A percentile compares a stretch with the other conserved stretches of the same genome.
These are phyloP conservation scores for Curvularia hawaiiensis DNA, from an alignment of 2,329 filamentous ascomycete genomes.

Conservation along the genomic window DNA sequence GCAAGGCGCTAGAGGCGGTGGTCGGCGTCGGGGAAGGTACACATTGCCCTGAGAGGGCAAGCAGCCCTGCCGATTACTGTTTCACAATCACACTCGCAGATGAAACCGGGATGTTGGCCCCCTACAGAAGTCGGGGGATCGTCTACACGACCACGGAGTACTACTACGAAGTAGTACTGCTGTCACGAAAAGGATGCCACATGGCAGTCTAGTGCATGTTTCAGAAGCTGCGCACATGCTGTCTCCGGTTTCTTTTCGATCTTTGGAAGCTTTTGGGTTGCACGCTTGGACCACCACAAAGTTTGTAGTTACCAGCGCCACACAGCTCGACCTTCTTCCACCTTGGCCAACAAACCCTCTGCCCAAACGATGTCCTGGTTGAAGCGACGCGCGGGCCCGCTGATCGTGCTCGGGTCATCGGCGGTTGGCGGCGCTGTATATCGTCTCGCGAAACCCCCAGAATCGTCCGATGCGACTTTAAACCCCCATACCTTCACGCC, in stretches of 20 bases:
- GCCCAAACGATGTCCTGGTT: slow-evolving; percentile 35
- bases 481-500: slow-evolving; percentile 67
- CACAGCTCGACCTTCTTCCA: not conserved
- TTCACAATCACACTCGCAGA: slow-evolving; percentile 2
- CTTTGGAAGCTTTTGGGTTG: slow-evolving; percentile 1
- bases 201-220: not conserved
- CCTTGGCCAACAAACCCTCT: not conserved
- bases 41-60: slow-evolving; percentile 9
- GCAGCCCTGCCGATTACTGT: slow-evolving; percentile 5
- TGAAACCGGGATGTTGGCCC: slow-evolving; percentile 10
- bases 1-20: slow-evolving; percentile 13
- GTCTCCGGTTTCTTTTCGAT: not conserved
- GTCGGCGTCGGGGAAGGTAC: slow-evolving; percentile 5
- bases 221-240: not conserved
- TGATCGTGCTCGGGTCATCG: slow-evolving; percentile 42
- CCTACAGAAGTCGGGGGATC: slow-evolving; percentile 6
- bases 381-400: slow-evolving; percentile 34
- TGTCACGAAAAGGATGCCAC: not conserved
- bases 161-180: no score
- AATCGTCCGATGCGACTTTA: slow-evolving; percentile 47
- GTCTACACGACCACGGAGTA: not conserved
- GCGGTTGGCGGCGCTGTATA: slow-evolving; percentile 43
- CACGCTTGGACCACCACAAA: slow-evolving; percentile 16
- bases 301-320: slow-evolving; percentile 3
- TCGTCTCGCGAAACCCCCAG: slow-evolving; percentile 33